Percentiles rank a stretch among this genome's conserved stretches.
Conservation (phyloP, 306 rosid species). For the Datisca glomerata region DNA sequence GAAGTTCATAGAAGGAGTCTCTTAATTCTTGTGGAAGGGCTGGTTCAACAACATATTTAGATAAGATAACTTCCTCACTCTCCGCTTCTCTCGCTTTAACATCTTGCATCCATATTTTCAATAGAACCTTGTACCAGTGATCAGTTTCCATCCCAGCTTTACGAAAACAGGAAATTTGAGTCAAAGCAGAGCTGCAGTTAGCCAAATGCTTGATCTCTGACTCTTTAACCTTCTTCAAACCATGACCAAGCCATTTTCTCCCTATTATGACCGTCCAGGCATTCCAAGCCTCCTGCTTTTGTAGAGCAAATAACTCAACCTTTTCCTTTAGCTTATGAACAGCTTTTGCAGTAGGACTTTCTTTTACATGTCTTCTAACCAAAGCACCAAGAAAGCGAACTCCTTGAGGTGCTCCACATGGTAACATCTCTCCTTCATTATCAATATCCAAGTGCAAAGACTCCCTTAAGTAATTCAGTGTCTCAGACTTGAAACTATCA, state of each 20-base stretch:
- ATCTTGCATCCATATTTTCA: slow-evolving; percentile 79
- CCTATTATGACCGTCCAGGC: slow-evolving; percentile 54
- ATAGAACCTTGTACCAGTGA: slow-evolving; percentile 78
- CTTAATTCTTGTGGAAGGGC: slow-evolving; percentile 63
- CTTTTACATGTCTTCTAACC: slow-evolving; percentile 41
- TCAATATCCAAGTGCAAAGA: slow-evolving; percentile 55
- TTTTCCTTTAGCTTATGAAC: slow-evolving; percentile 84
- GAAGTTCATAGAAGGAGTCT: slow-evolving; percentile 58
- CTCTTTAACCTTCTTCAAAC: slow-evolving; percentile 85
- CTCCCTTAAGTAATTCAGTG: slow-evolving; percentile 39
- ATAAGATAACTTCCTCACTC: slow-evolving; percentile 51
- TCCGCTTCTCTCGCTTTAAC: slow-evolving; percentile 37
- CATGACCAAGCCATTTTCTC: slow-evolving; percentile 87
- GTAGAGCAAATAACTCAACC: slow-evolving; percentile 54
- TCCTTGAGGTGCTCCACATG: slow-evolving; percentile 35
- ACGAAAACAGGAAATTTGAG: slow-evolving; percentile 48
- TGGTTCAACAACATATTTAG: slow-evolving; percentile 52
- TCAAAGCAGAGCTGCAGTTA: slow-evolving; percentile 38
- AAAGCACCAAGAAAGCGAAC: slow-evolving; percentile 54
- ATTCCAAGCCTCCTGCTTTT: slow-evolving; percentile 71
- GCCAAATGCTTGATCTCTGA: slow-evolving; percentile 81
- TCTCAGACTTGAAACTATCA: slow-evolving; percentile 42
- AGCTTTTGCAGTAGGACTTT: slow-evolving; percentile 60
- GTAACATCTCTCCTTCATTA: slow-evolving; percentile 31
- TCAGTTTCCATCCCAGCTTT: slow-evolving; percentile 92